Conservation (phyloP, 2,329 filamentous ascomycete species). For the Ploettnerulaceae sp. region DNA sequence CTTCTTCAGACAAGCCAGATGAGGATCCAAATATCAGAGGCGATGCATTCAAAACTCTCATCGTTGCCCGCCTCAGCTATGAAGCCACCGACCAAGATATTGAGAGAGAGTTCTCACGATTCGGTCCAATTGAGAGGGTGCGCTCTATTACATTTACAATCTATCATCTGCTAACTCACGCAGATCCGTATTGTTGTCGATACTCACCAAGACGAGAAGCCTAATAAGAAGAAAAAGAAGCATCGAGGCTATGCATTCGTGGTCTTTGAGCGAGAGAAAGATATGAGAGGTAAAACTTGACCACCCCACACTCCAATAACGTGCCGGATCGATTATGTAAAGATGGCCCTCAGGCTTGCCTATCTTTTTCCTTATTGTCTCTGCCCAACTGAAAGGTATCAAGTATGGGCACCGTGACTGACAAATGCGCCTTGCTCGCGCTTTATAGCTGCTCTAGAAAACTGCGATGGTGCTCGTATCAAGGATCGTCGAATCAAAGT, state of each 20-base stretch:
- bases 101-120: constrained; percentile 88
- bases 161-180: constrained; percentile 12
- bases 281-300: constrained; percentile 89
- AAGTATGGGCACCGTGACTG: constrained; percentile 60
- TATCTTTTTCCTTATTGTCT: constrained; percentile 35
- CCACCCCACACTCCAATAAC: constrained; percentile 38
- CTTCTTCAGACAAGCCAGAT: constrained; percentile 63
- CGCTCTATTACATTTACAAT: constrained; percentile 28
- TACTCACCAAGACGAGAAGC: constrained; percentile 61
- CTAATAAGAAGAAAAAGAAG: constrained; percentile 73
- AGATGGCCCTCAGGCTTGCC: constrained; percentile 39
- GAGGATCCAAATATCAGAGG: constrained; percentile 87
- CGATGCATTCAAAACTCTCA: constrained; percentile 91
- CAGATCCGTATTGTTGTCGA: constrained; percentile 86
- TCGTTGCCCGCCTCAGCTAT: constrained; percentile 86
- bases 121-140: constrained; percentile 90
- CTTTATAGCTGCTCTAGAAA: constrained; percentile 78
- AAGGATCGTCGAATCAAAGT: constrained; percentile 89
- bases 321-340: constrained; percentile 34
- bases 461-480: constrained; percentile 82
- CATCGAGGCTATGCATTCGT: constrained; percentile 94
- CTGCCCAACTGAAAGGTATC: constrained; percentile 38
- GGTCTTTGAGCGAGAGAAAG: constrained; percentile 93
- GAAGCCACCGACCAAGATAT: constrained; percentile 85
- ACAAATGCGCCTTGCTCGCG: constrained; percentile 60